phyloP scores from a whole-genome alignment of 345 rosid species.

The Microcos paniculata region DNA sequence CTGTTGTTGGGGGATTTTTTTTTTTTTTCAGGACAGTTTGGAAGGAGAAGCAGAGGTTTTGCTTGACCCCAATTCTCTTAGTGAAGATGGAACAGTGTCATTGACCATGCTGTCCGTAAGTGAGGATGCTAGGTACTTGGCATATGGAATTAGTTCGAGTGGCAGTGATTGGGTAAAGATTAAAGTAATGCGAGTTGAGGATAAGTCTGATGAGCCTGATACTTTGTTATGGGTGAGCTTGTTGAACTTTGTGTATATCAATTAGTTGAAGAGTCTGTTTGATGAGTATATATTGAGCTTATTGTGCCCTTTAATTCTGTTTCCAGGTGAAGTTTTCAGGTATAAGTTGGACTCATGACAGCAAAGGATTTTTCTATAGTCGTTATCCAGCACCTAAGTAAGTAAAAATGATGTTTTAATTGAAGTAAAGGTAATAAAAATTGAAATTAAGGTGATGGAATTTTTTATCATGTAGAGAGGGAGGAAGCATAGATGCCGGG shows the following conservation, averaged over 20 bases:
- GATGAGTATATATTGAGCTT: not conserved
- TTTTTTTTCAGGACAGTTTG: slow-evolving; percentile 59
- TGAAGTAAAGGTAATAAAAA: not conserved
- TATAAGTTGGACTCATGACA: slow-evolving; percentile 86
- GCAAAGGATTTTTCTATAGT: slow-evolving; percentile 85
- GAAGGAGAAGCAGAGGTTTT: slow-evolving; percentile 72
- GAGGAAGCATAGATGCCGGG: slow-evolving; percentile 82
- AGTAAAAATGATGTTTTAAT: slow-evolving; percentile 25
- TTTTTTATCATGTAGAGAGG: slow-evolving; percentile 53
- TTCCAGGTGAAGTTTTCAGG: slow-evolving; percentile 74
- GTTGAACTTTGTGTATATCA: not conserved
- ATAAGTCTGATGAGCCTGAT: slow-evolving; percentile 67
- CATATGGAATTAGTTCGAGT: slow-evolving; percentile 75
- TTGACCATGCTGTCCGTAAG: slow-evolving; percentile 56
- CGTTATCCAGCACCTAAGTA: slow-evolving; percentile 91
- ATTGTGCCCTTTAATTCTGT: not conserved
- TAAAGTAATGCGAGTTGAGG: slow-evolving; percentile 64
- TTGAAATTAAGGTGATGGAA: not conserved
- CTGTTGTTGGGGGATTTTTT: not conserved
- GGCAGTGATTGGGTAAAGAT: slow-evolving; percentile 96
- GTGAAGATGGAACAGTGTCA: slow-evolving; percentile 88
- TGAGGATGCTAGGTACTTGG: slow-evolving; percentile 77
- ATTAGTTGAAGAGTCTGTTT: not conserved
- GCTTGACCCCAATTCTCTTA: slow-evolving; percentile 83
- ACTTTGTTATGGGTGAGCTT: slow-evolving; percentile 73